These are phyloP conservation scores for Anthracocystis setariae DNA, from an alignment of 1,284 basidiomycete species.

Conservation along the genomic window DNA sequence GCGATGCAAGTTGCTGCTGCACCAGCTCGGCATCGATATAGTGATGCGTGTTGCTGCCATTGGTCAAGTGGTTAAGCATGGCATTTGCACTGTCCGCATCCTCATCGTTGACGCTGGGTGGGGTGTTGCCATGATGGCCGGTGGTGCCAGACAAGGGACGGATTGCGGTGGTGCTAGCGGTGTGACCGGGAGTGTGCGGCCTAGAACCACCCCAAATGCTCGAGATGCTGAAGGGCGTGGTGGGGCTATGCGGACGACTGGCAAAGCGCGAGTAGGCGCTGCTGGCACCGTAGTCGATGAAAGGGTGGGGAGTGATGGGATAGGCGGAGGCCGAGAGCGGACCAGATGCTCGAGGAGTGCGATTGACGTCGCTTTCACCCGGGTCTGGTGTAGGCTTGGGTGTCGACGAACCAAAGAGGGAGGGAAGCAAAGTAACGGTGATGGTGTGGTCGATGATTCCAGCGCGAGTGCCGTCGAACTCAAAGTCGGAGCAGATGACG, in stretches of 20 bases:
- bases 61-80: slow-evolving; percentile 16
- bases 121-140: slow-evolving; percentile 34
- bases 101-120: slow-evolving; percentile 58
- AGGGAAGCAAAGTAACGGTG: slow-evolving; percentile 63
- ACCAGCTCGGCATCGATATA: slow-evolving; percentile 42
- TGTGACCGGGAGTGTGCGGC: slow-evolving; percentile 56
- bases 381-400: slow-evolving; percentile 22
- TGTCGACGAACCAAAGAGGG: slow-evolving; percentile 51
- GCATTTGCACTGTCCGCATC: slow-evolving; percentile 37
- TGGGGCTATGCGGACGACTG: slow-evolving; percentile 52
- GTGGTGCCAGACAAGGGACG: slow-evolving; percentile 46
- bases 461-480: slow-evolving; percentile 66
- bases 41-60: slow-evolving; percentile 26
- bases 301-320: slow-evolving; percentile 63
- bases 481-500: slow-evolving; percentile 67
- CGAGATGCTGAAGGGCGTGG: slow-evolving; percentile 55
- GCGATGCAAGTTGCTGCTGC: slow-evolving; percentile 38
- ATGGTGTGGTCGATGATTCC: slow-evolving; percentile 68
- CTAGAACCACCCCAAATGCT: slow-evolving; percentile 54
- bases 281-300: slow-evolving; percentile 55
- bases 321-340: slow-evolving; percentile 29
- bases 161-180: slow-evolving; percentile 15
- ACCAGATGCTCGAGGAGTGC: slow-evolving; percentile 37
- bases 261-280: slow-evolving; percentile 44
- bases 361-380: slow-evolving; percentile 32